These are phyloP conservation scores for Venustampulla echinocandica DNA, from an alignment of 495 filamentous ascomycete genomes.

Conservation along the genomic window DNA sequence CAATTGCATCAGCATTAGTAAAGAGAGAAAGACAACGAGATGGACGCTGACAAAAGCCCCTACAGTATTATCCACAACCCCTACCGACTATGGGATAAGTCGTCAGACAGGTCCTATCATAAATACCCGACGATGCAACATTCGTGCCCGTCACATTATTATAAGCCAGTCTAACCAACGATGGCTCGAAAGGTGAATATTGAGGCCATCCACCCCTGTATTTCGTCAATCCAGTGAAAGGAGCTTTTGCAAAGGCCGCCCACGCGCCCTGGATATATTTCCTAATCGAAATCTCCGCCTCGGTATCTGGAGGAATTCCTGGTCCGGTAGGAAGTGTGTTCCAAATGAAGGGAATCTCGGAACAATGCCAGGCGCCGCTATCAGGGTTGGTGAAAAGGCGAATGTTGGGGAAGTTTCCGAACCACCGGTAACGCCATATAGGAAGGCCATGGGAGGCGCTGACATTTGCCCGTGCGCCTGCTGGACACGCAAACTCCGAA, in stretches of 20 bases:
- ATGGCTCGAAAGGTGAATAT: slow-evolving; percentile 17
- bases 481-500: slow-evolving; percentile 39
- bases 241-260: slow-evolving; percentile 44
- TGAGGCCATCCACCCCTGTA: slow-evolving; percentile 31
- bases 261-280: slow-evolving; percentile 36
- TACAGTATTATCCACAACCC: too few species aligned
- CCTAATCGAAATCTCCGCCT: slow-evolving; percentile 26
- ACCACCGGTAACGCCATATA: slow-evolving; percentile 44
- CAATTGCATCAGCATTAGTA: too few species aligned
- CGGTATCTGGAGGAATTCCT: slow-evolving; percentile 19
- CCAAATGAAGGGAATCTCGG: slow-evolving; percentile 25
- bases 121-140: background rate
- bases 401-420: slow-evolving; percentile 39
- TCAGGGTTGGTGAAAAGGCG: slow-evolving; percentile 26
- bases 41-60: too few species aligned
- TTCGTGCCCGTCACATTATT: slow-evolving; percentile 22
- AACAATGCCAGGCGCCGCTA: slow-evolving; percentile 40
- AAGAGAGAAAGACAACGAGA: too few species aligned
- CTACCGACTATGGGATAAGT: too few species aligned
- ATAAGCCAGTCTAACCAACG: slow-evolving; percentile 18
- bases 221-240: slow-evolving; percentile 31
- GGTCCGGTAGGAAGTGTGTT: slow-evolving; percentile 4
- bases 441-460: slow-evolving; percentile 28
- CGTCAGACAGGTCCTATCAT: too few species aligned
- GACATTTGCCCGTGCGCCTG: slow-evolving; percentile 26